Conservation (phyloP, 2,329 filamentous ascomycete species). For the Hymenoscyphus infarciens region DNA sequence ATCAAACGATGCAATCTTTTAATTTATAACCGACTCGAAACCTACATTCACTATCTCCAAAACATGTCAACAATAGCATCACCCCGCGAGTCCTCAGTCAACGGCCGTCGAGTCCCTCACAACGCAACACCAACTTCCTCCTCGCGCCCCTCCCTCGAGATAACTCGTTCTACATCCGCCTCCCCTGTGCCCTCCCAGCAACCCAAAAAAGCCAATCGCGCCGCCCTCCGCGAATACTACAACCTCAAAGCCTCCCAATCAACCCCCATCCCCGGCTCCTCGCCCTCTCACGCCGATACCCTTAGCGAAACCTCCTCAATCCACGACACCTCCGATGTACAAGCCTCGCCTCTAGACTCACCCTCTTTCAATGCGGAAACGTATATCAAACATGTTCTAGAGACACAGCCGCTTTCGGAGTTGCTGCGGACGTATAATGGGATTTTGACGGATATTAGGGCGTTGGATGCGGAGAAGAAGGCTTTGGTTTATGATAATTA, state of each 20-base stretch:
- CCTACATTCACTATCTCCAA: background rate
- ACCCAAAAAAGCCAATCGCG: slow-evolving; percentile 56
- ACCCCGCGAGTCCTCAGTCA: slow-evolving; percentile 55
- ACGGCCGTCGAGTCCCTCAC: slow-evolving; percentile 54
- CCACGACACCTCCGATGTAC: slow-evolving; percentile 49
- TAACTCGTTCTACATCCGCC: slow-evolving; percentile 54
- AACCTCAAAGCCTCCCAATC: slow-evolving; percentile 57
- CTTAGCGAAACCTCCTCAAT: slow-evolving; percentile 36
- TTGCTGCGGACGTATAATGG: slow-evolving; percentile 68
- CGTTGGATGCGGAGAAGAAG: slow-evolving; percentile 93
- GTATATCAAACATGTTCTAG: slow-evolving; percentile 61
- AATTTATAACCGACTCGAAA: background rate
- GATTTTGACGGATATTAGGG: slow-evolving; percentile 76
- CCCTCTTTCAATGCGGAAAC: slow-evolving; percentile 68
- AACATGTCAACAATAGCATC: slow-evolving; percentile 63
- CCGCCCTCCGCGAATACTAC: slow-evolving; percentile 91
- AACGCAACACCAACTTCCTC: slow-evolving; percentile 69
- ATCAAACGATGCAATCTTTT: background rate
- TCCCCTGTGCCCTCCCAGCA: slow-evolving; percentile 44
- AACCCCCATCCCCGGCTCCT: slow-evolving; percentile 27
- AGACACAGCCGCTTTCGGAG: slow-evolving; percentile 62
- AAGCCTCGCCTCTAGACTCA: slow-evolving; percentile 69
- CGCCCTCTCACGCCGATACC: slow-evolving; percentile 21
- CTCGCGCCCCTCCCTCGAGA: slow-evolving; percentile 69
- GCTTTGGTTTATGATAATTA: slow-evolving; percentile 98